Conservation (phyloP, 768 basidiomycete genomes). For the Termitomyces sp. region DNA sequence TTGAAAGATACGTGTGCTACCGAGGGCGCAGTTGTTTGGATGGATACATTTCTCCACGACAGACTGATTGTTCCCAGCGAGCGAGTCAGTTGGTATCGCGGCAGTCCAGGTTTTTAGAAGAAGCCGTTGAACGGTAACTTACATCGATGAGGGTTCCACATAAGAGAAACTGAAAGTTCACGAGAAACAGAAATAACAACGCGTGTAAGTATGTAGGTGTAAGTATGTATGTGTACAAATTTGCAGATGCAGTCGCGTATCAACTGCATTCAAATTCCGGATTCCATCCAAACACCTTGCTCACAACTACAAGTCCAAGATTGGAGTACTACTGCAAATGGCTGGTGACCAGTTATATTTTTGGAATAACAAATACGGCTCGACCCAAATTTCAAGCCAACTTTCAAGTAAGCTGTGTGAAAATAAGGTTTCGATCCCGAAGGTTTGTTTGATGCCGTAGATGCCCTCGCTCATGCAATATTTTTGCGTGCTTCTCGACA, state of each 20-base stretch:
- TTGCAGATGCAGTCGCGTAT: background rate
- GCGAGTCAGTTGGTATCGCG: slow-evolving; percentile 13
- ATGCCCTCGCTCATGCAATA: background rate
- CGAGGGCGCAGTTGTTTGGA: background rate
- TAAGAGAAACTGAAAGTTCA: background rate
- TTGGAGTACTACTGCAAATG: too few relatives aligned
- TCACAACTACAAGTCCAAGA: too few relatives aligned
- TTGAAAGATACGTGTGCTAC: background rate
- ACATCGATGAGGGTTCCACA: too few relatives aligned
- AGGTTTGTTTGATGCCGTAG: background rate
- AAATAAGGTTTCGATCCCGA: too few relatives aligned
- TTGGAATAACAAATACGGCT: background rate
- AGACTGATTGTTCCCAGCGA: background rate
- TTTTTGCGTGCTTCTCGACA: background rate
- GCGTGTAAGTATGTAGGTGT: slow-evolving; percentile 13
- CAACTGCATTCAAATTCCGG: too few relatives aligned
- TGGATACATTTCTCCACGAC: background rate
- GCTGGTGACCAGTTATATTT: background rate
- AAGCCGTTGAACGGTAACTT: slow-evolving; percentile 30
- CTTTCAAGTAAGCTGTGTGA: background rate
- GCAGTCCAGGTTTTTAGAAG: slow-evolving; percentile 9
- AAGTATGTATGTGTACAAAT: slow-evolving; percentile 20
- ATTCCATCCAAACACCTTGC: too few relatives aligned
- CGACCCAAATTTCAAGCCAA: background rate
- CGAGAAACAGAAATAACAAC: slow-evolving; percentile 11